Percentiles rank a stretch among this genome's conserved stretches.
Conservation (phyloP, 805 yeast genomes). For the Teunomyces pallodes region DNA sequence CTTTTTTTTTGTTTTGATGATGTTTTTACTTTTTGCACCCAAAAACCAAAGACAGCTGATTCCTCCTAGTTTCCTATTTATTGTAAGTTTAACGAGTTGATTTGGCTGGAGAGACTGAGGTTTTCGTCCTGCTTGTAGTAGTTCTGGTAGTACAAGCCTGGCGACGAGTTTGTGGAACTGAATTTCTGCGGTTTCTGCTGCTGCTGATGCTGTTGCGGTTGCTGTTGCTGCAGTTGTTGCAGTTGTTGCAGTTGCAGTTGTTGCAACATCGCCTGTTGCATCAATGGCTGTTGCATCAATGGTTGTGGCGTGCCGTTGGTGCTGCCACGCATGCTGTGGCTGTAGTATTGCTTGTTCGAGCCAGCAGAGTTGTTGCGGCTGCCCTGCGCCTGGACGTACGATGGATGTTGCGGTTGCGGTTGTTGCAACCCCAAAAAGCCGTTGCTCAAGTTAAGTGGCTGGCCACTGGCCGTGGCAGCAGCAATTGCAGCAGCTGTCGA, state of each 20-base stretch:
- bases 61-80: not conserved
- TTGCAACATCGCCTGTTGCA: conserved; percentile 12
- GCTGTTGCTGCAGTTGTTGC: conserved; percentile 16
- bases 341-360: conserved; percentile 14
- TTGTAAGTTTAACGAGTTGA: conserved; percentile 34
- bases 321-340: conserved; percentile 15
- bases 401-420: conserved; percentile 30
- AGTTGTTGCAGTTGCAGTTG: conserved; percentile 14
- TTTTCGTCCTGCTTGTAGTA: conserved; percentile 8
- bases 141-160: conserved; percentile 17
- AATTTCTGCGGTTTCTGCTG: conserved; percentile 12
- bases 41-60: no score
- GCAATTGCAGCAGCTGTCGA: conserved; percentile 47
- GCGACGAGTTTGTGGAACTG: conserved; percentile 15
- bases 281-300: conserved; percentile 21
- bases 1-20: no score
- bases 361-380: conserved; percentile 7
- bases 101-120: conserved; percentile 25
- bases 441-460: conserved; percentile 37
- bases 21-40: no score
- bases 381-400: conserved; percentile 7
- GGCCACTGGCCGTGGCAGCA: conserved; percentile 48
- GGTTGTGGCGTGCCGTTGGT: conserved; percentile 18
- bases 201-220: conserved; percentile 12
- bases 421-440: conserved; percentile 32